These are phyloP conservation scores for Cokeromyces recurvatus DNA, from an alignment of 371 early-diverging fungal species.

Conservation along the genomic window DNA sequence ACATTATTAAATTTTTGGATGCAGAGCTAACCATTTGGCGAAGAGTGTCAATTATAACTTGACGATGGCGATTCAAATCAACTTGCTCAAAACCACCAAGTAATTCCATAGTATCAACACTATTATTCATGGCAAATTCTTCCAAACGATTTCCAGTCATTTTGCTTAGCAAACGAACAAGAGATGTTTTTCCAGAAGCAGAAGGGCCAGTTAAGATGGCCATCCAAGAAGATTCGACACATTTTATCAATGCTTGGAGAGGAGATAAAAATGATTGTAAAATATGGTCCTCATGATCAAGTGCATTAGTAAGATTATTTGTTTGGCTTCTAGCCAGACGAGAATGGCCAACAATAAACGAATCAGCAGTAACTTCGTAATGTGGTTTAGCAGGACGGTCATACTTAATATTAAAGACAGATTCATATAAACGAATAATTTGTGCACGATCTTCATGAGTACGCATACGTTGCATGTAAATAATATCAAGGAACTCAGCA, in stretches of 20 bases:
- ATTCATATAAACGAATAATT: slow-evolving; percentile 59
- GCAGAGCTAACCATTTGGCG: slow-evolving; percentile 20
- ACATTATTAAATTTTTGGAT: slow-evolving; percentile 28
- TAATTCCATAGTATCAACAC: slow-evolving; percentile 93
- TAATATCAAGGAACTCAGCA: slow-evolving; percentile 70
- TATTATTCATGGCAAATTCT: slow-evolving; percentile 93
- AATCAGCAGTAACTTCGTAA: slow-evolving; percentile 37
- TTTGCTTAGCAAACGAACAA: slow-evolving; percentile 79
- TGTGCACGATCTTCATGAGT: slow-evolving; percentile 71
- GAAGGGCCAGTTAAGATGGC: slow-evolving; percentile 88
- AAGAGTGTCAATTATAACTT: slow-evolving; percentile 46
- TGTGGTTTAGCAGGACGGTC: slow-evolving; percentile 35
- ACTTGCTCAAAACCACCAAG: slow-evolving; percentile 97
- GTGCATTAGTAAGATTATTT: slow-evolving; percentile 8
- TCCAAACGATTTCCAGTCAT: slow-evolving; percentile 77
- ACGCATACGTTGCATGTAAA: slow-evolving; percentile 90
- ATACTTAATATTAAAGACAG: slow-evolving; percentile 57
- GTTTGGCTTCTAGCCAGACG: slow-evolving; percentile 44
- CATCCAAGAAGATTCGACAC: slow-evolving; percentile 90
- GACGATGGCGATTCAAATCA: slow-evolving; percentile 77
- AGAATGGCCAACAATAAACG: slow-evolving; percentile 67
- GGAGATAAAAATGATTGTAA: slow-evolving; percentile 65
- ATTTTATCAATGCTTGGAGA: slow-evolving; percentile 79
- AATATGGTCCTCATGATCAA: slow-evolving; percentile 53
- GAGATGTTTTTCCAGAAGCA: slow-evolving; percentile 84